Evolutionary conservation across 1,284 basidiomycete genomes (phyloP).

Genomic region (Dichomitus squalens): DNA sequence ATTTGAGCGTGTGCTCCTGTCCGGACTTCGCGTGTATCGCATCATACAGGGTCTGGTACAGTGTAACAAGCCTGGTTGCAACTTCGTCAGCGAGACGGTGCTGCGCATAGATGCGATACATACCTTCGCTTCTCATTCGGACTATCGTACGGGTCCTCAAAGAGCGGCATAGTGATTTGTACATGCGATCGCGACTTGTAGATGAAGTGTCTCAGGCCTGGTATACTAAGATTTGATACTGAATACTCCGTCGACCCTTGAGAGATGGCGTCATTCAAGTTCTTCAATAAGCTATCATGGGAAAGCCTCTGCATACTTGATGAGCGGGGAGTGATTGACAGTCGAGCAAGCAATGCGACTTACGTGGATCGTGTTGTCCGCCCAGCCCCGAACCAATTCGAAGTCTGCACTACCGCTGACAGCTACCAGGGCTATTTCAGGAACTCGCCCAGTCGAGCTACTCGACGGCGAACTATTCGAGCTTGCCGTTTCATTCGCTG

Average conservation of each 20-base stretch:
- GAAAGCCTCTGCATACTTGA: slow-evolving; percentile 55
- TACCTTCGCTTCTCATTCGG: slow-evolving; percentile 62
- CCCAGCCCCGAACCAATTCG: slow-evolving; percentile 72
- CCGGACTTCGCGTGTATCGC: slow-evolving; percentile 85
- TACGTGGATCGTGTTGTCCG: slow-evolving; percentile 66
- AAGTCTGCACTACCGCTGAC: slow-evolving; percentile 72
- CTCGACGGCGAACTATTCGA: slow-evolving; percentile 6
- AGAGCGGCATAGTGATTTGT: slow-evolving; percentile 83
- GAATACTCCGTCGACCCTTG: slow-evolving; percentile 62
- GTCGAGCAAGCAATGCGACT: slow-evolving; percentile 8
- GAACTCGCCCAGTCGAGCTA: not conserved
- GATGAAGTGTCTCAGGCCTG: slow-evolving; percentile 90
- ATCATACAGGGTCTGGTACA: slow-evolving; percentile 87
- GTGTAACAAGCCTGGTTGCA: slow-evolving; percentile 64
- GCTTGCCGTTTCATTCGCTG: slow-evolving; percentile 7
- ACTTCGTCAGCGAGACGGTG: not conserved
- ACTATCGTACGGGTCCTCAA: slow-evolving; percentile 81
- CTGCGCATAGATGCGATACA: slow-evolving; percentile 7
- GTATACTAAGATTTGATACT: slow-evolving; percentile 76
- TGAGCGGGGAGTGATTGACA: not conserved
- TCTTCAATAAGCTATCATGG: slow-evolving; percentile 56
- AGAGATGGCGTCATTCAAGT: slow-evolving; percentile 47
- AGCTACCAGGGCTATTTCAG: slow-evolving; percentile 61
- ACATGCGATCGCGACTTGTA: slow-evolving; percentile 91
- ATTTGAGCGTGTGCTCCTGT: slow-evolving; percentile 73